A percentile compares a stretch with the other conserved stretches of the same genome.
Conservation (phyloP, 352 stramenopile genomes). For the Saprolegnia diclina region DNA sequence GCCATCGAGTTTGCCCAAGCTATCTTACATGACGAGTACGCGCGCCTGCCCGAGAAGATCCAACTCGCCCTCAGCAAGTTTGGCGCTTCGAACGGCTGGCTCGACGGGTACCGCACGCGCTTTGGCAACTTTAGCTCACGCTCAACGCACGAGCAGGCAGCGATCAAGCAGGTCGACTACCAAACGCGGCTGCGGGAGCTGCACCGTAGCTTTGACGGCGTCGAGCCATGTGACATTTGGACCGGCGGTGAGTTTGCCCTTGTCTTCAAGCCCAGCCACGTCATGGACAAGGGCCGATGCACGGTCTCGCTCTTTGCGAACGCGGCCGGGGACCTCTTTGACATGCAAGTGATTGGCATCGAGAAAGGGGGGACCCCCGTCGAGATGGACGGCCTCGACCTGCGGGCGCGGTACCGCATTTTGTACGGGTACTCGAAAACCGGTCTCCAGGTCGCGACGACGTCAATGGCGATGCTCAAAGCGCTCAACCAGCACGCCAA, state of each 20-base stretch:
- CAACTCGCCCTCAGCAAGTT: constrained; percentile 69
- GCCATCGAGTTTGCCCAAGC: constrained; percentile 78
- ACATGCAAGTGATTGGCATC: constrained; percentile 76
- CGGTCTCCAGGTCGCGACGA: constrained; percentile 72
- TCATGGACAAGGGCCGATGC: constrained; percentile 39
- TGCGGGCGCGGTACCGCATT: constrained; percentile 58
- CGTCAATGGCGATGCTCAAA: constrained; percentile 73
- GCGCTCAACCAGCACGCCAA: constrained; percentile 65
- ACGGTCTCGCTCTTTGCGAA: constrained; percentile 76
- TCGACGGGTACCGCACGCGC: constrained; percentile 76
- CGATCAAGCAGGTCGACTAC: constrained; percentile 81
- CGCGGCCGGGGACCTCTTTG: constrained; percentile 66
- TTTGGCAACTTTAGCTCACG: constrained; percentile 77
- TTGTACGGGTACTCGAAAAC: constrained; percentile 79
- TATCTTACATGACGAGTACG: constrained; percentile 63
- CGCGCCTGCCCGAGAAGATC: constrained; percentile 63
- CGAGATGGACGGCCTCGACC: constrained; percentile 55
- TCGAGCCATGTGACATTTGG: constrained; percentile 76
- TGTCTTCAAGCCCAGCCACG: constrained; percentile 41
- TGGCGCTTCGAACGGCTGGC: constrained; percentile 75
- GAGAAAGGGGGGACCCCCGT: constrained; percentile 42
- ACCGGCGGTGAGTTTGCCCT: constrained; percentile 70
- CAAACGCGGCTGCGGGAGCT: constrained; percentile 79
- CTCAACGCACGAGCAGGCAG: constrained; percentile 39
- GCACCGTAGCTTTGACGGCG: constrained; percentile 53